Conservation (phyloP, 805 yeast species). For the Tetrapisispora taiwanensis region DNA sequence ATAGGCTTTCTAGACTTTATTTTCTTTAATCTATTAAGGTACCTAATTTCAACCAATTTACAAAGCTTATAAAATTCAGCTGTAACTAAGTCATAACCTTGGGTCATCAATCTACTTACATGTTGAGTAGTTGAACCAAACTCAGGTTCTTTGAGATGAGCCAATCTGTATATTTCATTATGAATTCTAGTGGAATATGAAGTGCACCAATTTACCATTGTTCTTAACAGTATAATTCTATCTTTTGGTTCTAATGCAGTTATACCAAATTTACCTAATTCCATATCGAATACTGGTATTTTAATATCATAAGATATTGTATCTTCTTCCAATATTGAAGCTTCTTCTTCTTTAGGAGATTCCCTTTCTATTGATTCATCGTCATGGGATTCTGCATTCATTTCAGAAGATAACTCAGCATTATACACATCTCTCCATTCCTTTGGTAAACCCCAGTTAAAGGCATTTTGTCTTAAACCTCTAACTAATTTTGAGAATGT, state of each 20-base stretch:
- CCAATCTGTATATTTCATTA: constrained; percentile 19
- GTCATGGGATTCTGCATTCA: neutral
- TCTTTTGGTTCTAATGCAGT: constrained; percentile 19
- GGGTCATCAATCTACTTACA: constrained; percentile 19
- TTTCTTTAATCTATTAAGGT: constrained; percentile 19
- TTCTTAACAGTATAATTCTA: constrained; percentile 18
- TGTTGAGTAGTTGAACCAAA: constrained; percentile 21
- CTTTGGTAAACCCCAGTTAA: constrained; percentile 24
- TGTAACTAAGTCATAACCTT: constrained; percentile 17
- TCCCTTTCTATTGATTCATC: neutral
- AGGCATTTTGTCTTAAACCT: constrained; percentile 14
- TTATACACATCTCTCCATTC: constrained; percentile 17
- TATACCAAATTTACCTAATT: constrained; percentile 19
- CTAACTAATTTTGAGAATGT: constrained; percentile 17
- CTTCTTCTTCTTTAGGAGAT: neutral
- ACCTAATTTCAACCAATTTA: constrained; percentile 14
- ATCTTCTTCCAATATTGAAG: neutral
- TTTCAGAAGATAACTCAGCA: neutral
- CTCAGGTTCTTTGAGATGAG: constrained; percentile 24
- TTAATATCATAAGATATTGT: neutral
- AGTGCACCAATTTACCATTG: constrained; percentile 19
- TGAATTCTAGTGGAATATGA: constrained; percentile 21
- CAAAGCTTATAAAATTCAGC: constrained; percentile 20
- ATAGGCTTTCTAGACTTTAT: constrained; percentile 17
- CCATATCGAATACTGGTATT: neutral